These are phyloP conservation scores for Biancaea sappan DNA, from an alignment of 306 rosid species.

Conservation along the genomic window DNA sequence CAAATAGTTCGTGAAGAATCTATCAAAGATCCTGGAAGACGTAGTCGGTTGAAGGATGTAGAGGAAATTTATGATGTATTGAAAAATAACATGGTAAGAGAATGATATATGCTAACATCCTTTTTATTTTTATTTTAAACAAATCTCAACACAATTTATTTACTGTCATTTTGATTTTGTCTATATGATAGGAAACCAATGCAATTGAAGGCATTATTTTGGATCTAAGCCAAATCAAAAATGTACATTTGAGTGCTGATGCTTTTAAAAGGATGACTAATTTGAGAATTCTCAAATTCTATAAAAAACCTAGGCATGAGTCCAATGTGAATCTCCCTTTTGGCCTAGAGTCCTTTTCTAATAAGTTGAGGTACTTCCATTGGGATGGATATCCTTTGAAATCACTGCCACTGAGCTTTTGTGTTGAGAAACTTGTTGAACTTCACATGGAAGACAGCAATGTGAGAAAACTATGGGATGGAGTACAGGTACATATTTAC, in stretches of 20 bases:
- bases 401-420: too few species aligned
- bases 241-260: not conserved
- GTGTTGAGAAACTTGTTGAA: too few species aligned
- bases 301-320: too few species aligned
- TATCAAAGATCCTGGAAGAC: not conserved
- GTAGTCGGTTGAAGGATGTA: conserved; percentile 11
- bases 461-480: too few species aligned
- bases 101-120: not conserved
- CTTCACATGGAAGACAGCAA: too few species aligned
- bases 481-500: too few species aligned
- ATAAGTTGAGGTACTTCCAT: too few species aligned
- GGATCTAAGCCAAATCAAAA: too few species aligned
- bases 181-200: not conserved
- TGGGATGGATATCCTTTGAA: too few species aligned
- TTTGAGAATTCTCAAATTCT: not conserved
- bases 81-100: conserved; percentile 16
- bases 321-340: too few species aligned
- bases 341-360: too few species aligned
- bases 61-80: conserved; percentile 13
- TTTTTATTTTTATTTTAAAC: not conserved
- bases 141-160: not conserved
- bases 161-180: not conserved
- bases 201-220: not conserved
- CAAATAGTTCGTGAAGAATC: conserved; percentile 30
- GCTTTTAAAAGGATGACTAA: not conserved